Conservation (phyloP, 352 stramenopile species). For the Peronospora tabacina region DNA sequence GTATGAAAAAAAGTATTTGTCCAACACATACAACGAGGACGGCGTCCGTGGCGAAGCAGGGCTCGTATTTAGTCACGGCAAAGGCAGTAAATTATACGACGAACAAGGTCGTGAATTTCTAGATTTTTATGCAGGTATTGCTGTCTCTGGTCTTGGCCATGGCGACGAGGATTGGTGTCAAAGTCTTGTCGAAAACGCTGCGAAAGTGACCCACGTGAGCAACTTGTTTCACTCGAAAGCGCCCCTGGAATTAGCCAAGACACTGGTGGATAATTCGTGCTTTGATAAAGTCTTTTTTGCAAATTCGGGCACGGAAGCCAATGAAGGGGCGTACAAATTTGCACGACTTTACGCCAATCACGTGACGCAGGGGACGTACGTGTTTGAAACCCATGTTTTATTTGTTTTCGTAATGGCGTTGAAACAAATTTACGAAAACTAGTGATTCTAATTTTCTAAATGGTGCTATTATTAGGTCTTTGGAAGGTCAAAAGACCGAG, state of each 20-base stretch:
- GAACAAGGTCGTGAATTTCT: slow-evolving; percentile 73
- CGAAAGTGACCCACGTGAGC: slow-evolving; percentile 90
- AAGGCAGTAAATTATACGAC: slow-evolving; percentile 90
- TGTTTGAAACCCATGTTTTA: neutral
- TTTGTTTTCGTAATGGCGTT: too few species aligned
- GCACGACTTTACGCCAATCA: slow-evolving; percentile 69
- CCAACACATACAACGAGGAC: slow-evolving; percentile 75
- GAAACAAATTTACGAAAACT: too few species aligned
- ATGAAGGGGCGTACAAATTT: slow-evolving; percentile 86
- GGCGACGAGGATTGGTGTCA: slow-evolving; percentile 82
- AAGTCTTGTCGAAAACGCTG: slow-evolving; percentile 49
- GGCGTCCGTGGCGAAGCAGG: slow-evolving; percentile 58
- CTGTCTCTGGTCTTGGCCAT: slow-evolving; percentile 84
- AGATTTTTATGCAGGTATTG: slow-evolving; percentile 94
- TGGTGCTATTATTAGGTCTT: slow-evolving; percentile 26
- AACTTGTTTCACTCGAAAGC: slow-evolving; percentile 96
- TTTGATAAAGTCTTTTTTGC: slow-evolving; percentile 98
- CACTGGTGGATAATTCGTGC: slow-evolving; percentile 92
- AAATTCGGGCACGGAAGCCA: slow-evolving; percentile 92
- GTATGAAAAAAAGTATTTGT: slow-evolving; percentile 75
- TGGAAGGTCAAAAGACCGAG: slow-evolving; percentile 73
- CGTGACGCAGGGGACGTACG: slow-evolving; percentile 58
- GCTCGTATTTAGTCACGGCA: slow-evolving; percentile 79
- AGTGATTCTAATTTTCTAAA: neutral
- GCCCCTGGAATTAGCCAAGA: slow-evolving; percentile 90